phyloP scores from a whole-genome alignment of 1,139 yeast species.

The Scheffersomyces cryptocercus region DNA sequence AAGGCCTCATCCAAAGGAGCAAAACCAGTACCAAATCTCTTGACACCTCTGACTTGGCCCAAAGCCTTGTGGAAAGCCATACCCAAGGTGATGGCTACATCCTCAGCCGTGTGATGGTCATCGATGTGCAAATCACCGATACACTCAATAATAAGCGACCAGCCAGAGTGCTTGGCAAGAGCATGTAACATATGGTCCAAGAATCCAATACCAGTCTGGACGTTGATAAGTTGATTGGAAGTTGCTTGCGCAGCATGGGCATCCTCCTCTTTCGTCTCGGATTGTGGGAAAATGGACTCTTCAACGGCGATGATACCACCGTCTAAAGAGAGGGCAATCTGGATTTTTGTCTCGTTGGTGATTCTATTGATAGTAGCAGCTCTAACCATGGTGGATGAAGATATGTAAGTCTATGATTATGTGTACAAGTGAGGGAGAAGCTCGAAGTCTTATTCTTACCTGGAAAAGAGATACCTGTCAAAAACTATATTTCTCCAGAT shows the following conservation, averaged over 20 bases:
- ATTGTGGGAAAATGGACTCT: conserved; percentile 48
- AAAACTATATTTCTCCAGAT: too few relatives aligned
- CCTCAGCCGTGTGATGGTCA: conserved; percentile 97
- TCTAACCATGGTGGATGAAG: conserved; percentile 10
- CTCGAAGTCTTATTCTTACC: too few relatives aligned
- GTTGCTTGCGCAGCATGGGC: conserved; percentile 65
- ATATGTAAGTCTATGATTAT: too few relatives aligned
- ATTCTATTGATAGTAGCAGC: conserved; percentile 62
- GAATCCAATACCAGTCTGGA: conserved; percentile 93
- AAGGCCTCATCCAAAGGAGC: conserved; percentile 97
- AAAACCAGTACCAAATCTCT: conserved; percentile 89
- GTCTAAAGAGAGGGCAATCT: conserved; percentile 77
- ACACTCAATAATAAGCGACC: conserved; percentile 90
- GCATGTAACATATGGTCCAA: conserved; percentile 98
- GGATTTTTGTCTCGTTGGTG: conserved; percentile 93
- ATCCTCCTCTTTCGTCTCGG: conserved; percentile 29
- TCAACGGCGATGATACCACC: conserved; percentile 74
- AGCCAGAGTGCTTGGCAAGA: conserved; percentile 92
- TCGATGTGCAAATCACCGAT: conserved; percentile 94
- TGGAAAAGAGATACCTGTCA: too few relatives aligned
- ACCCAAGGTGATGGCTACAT: conserved; percentile 90
- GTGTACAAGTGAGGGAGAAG: too few relatives aligned
- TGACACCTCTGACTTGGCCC: conserved; percentile 87
- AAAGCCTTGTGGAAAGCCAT: conserved; percentile 85
- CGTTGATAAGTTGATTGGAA: conserved; percentile 67